Percentiles rank a stretch among this genome's conserved stretches.
These are phyloP conservation scores for Metarhizium brunneum DNA, from an alignment of 2,329 filamentous ascomycete species.

Conservation along the genomic window DNA sequence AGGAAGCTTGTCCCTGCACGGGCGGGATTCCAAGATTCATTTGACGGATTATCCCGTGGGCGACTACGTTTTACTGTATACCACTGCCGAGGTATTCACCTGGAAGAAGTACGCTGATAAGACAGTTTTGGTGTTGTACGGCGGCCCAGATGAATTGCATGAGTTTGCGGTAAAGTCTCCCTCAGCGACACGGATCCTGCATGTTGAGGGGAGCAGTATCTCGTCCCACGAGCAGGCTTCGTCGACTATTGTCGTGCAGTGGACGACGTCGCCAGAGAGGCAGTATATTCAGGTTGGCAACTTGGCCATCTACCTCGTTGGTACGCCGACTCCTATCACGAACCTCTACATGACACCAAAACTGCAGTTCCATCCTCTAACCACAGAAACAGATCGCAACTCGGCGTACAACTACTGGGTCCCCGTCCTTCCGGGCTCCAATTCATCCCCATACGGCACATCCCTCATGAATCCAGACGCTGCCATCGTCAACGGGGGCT, in stretches of 20 bases:
- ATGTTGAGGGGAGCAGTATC: constrained; percentile 19
- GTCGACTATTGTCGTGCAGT: constrained; percentile 20
- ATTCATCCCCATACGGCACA: constrained; percentile 20
- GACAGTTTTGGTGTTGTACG: constrained; percentile 56
- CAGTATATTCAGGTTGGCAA: constrained; percentile 23
- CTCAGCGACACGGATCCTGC: constrained; percentile 6
- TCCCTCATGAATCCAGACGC: constrained; percentile 26
- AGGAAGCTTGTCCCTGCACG: constrained; percentile 45
- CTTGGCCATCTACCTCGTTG: constrained; percentile 32
- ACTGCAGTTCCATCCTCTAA: constrained; percentile 1
- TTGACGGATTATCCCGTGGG: constrained; percentile 58
- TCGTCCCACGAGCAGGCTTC: constrained; percentile 10
- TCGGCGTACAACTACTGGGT: constrained; percentile 63
- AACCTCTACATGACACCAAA: neutral
- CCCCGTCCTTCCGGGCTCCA: constrained; percentile 37
- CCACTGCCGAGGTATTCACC: constrained; percentile 60
- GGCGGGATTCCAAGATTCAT: constrained; percentile 59
- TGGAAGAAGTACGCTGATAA: constrained; percentile 55
- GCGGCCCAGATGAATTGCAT: constrained; percentile 50
- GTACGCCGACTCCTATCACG: constrained; percentile 11
- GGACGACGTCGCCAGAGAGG: constrained; percentile 18
- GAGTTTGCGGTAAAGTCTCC: constrained; percentile 44
- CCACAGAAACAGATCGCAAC: constrained; percentile 41
- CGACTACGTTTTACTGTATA: constrained; percentile 52
- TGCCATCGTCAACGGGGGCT: constrained; percentile 55